Percentiles rank a stretch among this genome's conserved stretches.
These are phyloP conservation scores for Sordariomycetes sp. DNA, from an alignment of 2,329 filamentous ascomycete genomes.

Conservation along the genomic window DNA sequence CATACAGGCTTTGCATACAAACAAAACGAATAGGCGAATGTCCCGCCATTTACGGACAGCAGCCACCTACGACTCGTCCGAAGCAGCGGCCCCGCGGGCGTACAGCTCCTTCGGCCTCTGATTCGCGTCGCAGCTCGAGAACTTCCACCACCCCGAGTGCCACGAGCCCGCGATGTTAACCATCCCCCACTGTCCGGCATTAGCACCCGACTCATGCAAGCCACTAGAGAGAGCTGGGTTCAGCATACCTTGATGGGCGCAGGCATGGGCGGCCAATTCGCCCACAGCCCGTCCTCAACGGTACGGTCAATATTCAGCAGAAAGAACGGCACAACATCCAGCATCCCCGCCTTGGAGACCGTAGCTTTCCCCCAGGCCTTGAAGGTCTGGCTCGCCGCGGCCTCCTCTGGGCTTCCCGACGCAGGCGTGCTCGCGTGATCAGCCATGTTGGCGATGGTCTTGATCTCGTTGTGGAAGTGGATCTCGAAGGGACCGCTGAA, in stretches of 20 bases:
- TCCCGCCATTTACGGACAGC: not conserved
- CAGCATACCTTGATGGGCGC: constrained; percentile 30
- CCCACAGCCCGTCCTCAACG: constrained; percentile 48
- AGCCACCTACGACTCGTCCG: constrained; percentile 1
- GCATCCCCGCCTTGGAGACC: constrained; percentile 47
- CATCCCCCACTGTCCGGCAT: constrained; percentile 34
- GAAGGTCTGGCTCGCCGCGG: constrained; percentile 37
- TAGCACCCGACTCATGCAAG: not conserved
- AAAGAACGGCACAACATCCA: constrained; percentile 55
- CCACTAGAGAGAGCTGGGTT: not conserved
- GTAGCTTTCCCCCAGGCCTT: constrained; percentile 53
- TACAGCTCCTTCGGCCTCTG: constrained; percentile 44
- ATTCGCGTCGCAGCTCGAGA: constrained; percentile 46
- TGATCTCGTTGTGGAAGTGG: constrained; percentile 46
- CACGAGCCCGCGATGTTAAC: constrained; percentile 46
- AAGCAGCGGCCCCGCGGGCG: constrained; percentile 17
- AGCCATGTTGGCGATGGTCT: constrained; percentile 37
- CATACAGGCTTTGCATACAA: not conserved
- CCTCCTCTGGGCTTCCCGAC: constrained; percentile 30
- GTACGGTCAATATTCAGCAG: constrained; percentile 51
- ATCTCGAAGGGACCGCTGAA: constrained; percentile 39
- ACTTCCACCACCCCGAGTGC: constrained; percentile 52
- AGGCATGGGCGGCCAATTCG: constrained; percentile 55
- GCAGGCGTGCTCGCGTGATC: constrained; percentile 38
- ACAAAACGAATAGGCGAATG: not conserved